phyloP scores from a whole-genome alignment of 441 rosid genomes.

The Croton laevigatus region DNA sequence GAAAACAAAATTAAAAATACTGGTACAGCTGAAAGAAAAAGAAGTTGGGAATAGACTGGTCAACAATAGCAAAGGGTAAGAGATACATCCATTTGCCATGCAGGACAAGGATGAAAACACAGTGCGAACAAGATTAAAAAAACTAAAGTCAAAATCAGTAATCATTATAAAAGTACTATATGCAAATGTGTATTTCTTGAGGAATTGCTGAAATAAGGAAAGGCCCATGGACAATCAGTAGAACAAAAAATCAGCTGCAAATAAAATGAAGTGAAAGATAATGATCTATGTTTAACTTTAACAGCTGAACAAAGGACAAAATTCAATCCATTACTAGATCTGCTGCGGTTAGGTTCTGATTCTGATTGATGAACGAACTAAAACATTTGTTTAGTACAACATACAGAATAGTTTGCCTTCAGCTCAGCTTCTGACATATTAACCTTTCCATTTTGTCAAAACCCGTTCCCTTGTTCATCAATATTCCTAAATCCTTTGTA shows the following conservation, averaged over 20 bases:
- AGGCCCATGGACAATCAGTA: not conserved
- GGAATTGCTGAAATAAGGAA: not conserved
- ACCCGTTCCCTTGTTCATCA: not conserved
- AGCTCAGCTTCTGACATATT: not conserved
- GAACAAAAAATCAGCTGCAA: not conserved
- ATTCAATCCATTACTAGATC: not conserved
- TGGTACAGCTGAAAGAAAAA: not conserved
- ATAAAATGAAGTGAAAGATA: not conserved
- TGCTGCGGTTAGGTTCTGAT: not conserved
- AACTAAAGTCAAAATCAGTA: not conserved
- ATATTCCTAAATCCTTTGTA: not conserved
- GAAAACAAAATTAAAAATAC: not conserved
- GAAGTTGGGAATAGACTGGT: not conserved
- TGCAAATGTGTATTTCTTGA: not conserved
- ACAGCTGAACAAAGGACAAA: not conserved
- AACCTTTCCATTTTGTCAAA: not conserved
- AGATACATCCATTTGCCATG: not conserved
- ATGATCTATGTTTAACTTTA: not conserved
- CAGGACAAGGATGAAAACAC: not conserved
- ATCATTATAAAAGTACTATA: not conserved
- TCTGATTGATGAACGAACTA: conserved; percentile 1
- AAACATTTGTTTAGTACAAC: not conserved
- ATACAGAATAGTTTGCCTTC: not conserved
- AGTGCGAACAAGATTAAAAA: not conserved
- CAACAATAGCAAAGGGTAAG: not conserved